Evolutionary conservation across 768 basidiomycete species (phyloP).

Genomic region (Russula earlei): DNA sequence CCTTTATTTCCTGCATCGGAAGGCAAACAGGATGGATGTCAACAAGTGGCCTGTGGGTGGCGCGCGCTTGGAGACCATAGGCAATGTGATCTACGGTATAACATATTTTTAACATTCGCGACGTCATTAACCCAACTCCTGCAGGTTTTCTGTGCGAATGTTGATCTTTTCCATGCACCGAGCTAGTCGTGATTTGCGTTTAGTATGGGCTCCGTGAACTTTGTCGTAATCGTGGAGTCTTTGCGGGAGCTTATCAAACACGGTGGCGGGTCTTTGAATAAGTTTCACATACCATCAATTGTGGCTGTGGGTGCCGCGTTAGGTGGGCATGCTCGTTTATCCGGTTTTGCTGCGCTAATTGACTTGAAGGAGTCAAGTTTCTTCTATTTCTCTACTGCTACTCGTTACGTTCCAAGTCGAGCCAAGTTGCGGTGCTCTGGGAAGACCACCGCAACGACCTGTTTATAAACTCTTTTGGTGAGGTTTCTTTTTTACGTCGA

Average conservation of each 20-base stretch:
- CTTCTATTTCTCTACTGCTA: conserved; percentile 81
- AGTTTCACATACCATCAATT: conserved; percentile 75
- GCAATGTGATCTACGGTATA: conserved; percentile 76
- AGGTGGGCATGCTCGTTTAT: conserved; percentile 35
- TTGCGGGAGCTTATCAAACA: conserved; percentile 59
- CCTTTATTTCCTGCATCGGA: conserved; percentile 70
- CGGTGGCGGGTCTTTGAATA: conserved; percentile 40
- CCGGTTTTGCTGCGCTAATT: conserved; percentile 2
- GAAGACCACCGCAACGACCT: conserved; percentile 93
- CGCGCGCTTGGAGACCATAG: conserved; percentile 81
- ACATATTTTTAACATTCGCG: conserved; percentile 3
- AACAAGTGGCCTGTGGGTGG: conserved; percentile 93
- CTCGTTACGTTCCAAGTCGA: conserved; percentile 67
- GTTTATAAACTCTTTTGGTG: conserved; percentile 75
- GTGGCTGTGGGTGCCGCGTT: conserved; percentile 77
- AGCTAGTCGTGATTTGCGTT: conserved; percentile 1
- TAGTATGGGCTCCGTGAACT: conserved; percentile 87
- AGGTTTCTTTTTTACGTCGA: conserved; percentile 14
- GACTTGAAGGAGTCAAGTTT: conserved; percentile 64
- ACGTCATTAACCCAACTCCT: not conserved
- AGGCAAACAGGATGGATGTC: conserved; percentile 58
- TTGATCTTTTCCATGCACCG: not conserved
- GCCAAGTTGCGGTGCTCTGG: conserved; percentile 93
- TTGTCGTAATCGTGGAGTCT: conserved; percentile 87
- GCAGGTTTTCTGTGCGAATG: conserved; percentile 40